A percentile compares a stretch with the other conserved stretches of the same genome.
Conservation (phyloP, 352 stramenopile genomes). For the Globisporangium paddicum region DNA sequence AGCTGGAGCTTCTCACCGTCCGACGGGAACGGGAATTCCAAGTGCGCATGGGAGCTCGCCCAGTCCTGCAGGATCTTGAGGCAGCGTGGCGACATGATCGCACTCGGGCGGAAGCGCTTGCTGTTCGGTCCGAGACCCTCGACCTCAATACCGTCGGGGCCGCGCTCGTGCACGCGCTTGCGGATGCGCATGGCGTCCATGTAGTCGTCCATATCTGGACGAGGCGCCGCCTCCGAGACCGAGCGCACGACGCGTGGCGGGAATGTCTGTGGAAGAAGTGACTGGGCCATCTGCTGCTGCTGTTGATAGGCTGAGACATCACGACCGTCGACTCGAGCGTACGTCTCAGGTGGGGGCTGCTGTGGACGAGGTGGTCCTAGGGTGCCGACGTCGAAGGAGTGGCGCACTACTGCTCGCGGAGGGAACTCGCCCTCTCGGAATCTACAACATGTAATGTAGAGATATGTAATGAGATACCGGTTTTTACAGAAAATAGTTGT, state of each 20-base stretch:
- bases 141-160: conserved; percentile 22
- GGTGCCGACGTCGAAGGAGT: conserved; percentile 71
- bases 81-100: conserved; percentile 59
- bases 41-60: conserved; percentile 53
- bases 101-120: conserved; percentile 39
- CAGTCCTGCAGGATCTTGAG: conserved; percentile 80
- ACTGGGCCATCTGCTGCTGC: conserved; percentile 7
- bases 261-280: conserved; percentile 14
- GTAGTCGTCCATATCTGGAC: conserved; percentile 57
- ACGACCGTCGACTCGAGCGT: conserved; percentile 9
- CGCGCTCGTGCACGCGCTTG: conserved; percentile 49
- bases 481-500: too few relatives aligned
- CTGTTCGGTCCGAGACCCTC: conserved; percentile 19
- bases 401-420: conserved; percentile 33
- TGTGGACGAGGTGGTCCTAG: conserved; percentile 24
- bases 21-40: conserved; percentile 59
- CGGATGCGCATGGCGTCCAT: conserved; percentile 62
- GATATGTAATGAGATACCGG: too few relatives aligned
- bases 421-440: conserved; percentile 32
- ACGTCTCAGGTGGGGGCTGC: conserved; percentile 13
- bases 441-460: too few relatives aligned
- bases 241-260: conserved; percentile 48
- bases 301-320: conserved; percentile 22
- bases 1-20: conserved; percentile 75
- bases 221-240: conserved; percentile 54